Percentiles rank a stretch among this genome's conserved stretches.
These are phyloP conservation scores for Coemansia sp. DNA, from an alignment of 192 early-diverging fungal genomes.

Conservation along the genomic window DNA sequence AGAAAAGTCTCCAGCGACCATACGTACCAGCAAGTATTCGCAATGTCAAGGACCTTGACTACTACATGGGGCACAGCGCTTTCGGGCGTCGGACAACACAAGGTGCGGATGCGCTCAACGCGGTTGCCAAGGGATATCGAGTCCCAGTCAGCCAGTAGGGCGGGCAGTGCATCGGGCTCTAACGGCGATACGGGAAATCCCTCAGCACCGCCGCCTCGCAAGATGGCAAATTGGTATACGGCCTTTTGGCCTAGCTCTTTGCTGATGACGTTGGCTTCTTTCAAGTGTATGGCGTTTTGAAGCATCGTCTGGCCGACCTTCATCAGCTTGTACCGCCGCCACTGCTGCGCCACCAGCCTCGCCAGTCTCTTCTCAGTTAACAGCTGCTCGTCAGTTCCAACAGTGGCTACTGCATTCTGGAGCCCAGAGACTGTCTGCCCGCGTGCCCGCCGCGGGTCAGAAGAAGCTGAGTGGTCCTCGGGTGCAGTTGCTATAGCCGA, in stretches of 20 bases:
- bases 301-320: conserved; percentile 68
- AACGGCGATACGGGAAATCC: conserved; percentile 42
- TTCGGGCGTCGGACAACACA: conserved; percentile 19
- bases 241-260: conserved; percentile 81
- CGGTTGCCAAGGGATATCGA: conserved; percentile 15
- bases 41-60: conserved; percentile 58
- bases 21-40: conserved; percentile 55
- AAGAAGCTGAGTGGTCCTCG: neutral
- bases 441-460: conserved; percentile 21
- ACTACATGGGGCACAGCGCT: conserved; percentile 38
- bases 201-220: conserved; percentile 59
- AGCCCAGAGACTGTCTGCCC: conserved; percentile 30
- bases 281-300: conserved; percentile 70
- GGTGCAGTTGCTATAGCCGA: conserved; percentile 18
- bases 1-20: conserved; percentile 69
- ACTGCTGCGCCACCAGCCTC: conserved; percentile 23
- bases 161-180: conserved; percentile 51
- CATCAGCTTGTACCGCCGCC: conserved; percentile 59
- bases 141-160: conserved; percentile 46
- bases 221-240: conserved; percentile 79
- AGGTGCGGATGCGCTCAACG: conserved; percentile 9
- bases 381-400: neutral
- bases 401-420: neutral
- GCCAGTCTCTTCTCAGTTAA: conserved; percentile 14
- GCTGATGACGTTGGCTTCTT: conserved; percentile 90